Percentiles rank a stretch among this genome's conserved stretches.
phyloP scores from a whole-genome alignment of 768 basidiomycete species.

The Crucibulum laeve region DNA sequence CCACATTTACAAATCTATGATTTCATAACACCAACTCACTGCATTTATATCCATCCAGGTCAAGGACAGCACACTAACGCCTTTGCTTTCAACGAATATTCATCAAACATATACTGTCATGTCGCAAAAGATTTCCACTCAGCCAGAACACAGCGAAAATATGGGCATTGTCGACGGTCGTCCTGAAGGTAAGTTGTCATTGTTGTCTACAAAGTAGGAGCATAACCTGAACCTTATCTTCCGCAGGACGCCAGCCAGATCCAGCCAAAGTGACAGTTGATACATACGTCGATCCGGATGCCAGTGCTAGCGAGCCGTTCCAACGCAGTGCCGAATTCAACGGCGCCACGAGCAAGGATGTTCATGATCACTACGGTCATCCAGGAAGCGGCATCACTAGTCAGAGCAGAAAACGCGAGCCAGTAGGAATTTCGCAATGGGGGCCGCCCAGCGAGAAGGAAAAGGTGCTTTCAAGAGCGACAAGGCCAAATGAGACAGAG shows the following conservation, averaged over 20 bases:
- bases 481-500: neutral
- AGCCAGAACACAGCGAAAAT: constrained; percentile 2
- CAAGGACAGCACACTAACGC: too few relatives aligned
- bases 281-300: constrained; percentile 4
- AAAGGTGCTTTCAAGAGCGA: constrained; percentile 2
- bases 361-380: constrained; percentile 5
- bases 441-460: constrained; percentile 3
- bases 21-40: too few relatives aligned
- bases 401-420: constrained; percentile 3
- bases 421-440: constrained; percentile 4
- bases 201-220: neutral
- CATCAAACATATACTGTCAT: too few relatives aligned
- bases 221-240: too few relatives aligned
- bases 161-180: constrained; percentile 8
- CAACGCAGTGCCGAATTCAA: neutral
- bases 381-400: constrained; percentile 7
- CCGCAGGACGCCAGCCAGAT: constrained; percentile 2
- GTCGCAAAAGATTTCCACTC: too few relatives aligned
- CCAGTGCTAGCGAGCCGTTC: neutral
- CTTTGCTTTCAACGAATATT: too few relatives aligned
- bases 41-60: too few relatives aligned
- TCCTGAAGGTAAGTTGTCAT: constrained; percentile 3
- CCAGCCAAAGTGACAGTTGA: constrained; percentile 1
- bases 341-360: constrained; percentile 8
- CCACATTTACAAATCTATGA: too few relatives aligned